Conservation (phyloP, 2,329 filamentous ascomycete genomes). For the Fusarium equiseti region DNA sequence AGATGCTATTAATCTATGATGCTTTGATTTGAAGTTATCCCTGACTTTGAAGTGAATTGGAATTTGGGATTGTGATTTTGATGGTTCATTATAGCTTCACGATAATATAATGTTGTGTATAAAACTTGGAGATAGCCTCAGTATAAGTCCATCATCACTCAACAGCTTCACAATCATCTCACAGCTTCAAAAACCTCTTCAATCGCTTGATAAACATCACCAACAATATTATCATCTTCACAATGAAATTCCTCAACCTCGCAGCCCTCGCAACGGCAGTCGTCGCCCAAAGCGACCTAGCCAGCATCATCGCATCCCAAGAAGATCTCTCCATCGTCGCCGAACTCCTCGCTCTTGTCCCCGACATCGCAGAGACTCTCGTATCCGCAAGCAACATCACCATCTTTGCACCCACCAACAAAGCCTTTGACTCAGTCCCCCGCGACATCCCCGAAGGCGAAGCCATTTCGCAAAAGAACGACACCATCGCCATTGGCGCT, state of each 20-base stretch:
- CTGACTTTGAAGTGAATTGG: background rate
- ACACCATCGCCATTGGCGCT: slow-evolving; percentile 49
- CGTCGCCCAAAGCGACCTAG: slow-evolving; percentile 33
- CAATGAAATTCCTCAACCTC: slow-evolving; percentile 31
- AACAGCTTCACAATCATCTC: slow-evolving; percentile 3
- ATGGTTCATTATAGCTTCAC: background rate
- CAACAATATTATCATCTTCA: background rate
- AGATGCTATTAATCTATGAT: slow-evolving; percentile 22
- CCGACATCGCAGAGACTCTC: slow-evolving; percentile 49
- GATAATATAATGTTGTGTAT: slow-evolving; percentile 9
- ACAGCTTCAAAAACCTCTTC: background rate
- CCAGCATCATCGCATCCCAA: slow-evolving; percentile 33
- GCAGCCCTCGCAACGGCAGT: slow-evolving; percentile 29
- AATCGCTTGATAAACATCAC: background rate
- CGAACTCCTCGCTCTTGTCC: slow-evolving; percentile 35
- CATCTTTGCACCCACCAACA: slow-evolving; percentile 53
- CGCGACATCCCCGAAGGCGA: slow-evolving; percentile 50
- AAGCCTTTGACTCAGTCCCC: slow-evolving; percentile 51
- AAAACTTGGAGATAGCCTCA: slow-evolving; percentile 12
- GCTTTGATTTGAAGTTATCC: slow-evolving; percentile 10
- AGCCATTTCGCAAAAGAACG: slow-evolving; percentile 48
- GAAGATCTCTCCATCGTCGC: slow-evolving; percentile 33
- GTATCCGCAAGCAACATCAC: slow-evolving; percentile 50
- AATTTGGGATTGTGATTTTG: background rate
- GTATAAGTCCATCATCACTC: slow-evolving; percentile 2